Percentiles rank a stretch among this genome's conserved stretches.
Evolutionary conservation across 2,329 filamentous ascomycete species (phyloP).

Genomic region (Colletotrichum sidae): DNA sequence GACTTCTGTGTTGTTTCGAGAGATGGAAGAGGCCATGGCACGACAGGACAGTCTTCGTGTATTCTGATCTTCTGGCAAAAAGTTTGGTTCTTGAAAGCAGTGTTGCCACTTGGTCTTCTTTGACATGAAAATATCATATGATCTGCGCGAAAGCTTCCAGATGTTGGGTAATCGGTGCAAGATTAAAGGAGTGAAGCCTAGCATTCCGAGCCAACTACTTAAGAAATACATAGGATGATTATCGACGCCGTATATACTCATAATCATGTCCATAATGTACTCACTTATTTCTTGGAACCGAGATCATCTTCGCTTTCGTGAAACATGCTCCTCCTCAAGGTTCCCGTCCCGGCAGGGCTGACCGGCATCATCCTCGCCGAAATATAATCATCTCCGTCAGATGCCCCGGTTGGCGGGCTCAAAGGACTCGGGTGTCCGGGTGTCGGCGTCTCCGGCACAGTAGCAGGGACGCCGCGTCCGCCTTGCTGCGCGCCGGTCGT

Average conservation of each 20-base stretch:
- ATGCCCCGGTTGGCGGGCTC: conserved; percentile 44
- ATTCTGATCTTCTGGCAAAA: too few species aligned
- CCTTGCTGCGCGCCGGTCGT: conserved; percentile 6
- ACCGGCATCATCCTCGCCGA: conserved; percentile 37
- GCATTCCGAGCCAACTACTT: background rate
- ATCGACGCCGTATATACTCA: background rate
- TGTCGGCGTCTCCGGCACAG: conserved; percentile 32
- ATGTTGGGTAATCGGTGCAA: too few species aligned
- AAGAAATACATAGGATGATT: background rate
- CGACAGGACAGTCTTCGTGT: too few species aligned
- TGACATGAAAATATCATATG: too few species aligned
- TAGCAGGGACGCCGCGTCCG: conserved; percentile 13
- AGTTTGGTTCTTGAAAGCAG: too few species aligned
- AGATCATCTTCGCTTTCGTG: conserved; percentile 54
- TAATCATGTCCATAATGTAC: background rate
- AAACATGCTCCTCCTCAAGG: conserved; percentile 54
- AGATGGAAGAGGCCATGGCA: too few species aligned
- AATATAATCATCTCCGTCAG: conserved; percentile 43
- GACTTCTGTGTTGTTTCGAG: too few species aligned
- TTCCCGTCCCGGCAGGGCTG: conserved; percentile 29
- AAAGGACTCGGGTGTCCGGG: conserved; percentile 31
- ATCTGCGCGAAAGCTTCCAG: too few species aligned
- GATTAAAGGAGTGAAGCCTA: too few species aligned
- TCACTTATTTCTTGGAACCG: conserved; percentile 10
- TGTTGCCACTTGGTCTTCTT: too few species aligned